Evolutionary conservation across 495 filamentous ascomycete genomes (phyloP).

Genomic region (Hypomontagnella monticulosa): DNA sequence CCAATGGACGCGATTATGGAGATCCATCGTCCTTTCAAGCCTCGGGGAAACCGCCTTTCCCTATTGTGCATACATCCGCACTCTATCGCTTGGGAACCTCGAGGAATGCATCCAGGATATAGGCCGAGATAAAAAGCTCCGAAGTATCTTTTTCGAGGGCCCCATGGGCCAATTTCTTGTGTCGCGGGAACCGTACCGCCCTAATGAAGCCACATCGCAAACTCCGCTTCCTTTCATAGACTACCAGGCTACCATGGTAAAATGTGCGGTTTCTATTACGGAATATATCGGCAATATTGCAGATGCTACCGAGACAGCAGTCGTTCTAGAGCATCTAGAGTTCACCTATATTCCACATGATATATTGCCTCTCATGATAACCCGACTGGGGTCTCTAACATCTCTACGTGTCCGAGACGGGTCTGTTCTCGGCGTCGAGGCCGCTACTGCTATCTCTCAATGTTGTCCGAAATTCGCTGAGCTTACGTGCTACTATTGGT

Average conservation of each 20-base stretch:
- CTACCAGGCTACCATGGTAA: conserved; percentile 30
- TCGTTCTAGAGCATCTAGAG: conserved; percentile 61
- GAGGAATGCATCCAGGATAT: conserved; percentile 65
- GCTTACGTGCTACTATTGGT: conserved; percentile 63
- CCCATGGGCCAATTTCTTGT: conserved; percentile 54
- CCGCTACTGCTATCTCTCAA: conserved; percentile 60
- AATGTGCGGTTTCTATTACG: conserved; percentile 47
- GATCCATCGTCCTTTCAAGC: conserved; percentile 73
- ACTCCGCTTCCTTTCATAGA: conserved; percentile 16
- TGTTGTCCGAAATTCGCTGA: conserved; percentile 70
- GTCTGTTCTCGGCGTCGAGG: conserved; percentile 61
- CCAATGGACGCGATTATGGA: conserved; percentile 73
- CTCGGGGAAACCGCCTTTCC: conserved; percentile 70
- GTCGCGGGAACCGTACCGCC: neutral
- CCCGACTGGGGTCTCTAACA: conserved; percentile 49
- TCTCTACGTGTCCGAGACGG: conserved; percentile 67
- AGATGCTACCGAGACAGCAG: conserved; percentile 39
- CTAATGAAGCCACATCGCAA: neutral
- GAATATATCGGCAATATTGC: conserved; percentile 48
- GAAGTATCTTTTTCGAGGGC: conserved; percentile 60
- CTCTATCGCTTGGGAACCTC: conserved; percentile 70
- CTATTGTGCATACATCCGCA: conserved; percentile 73
- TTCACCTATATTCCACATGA: conserved; percentile 42
- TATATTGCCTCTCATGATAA: conserved; percentile 49
- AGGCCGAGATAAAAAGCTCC: conserved; percentile 50